These are phyloP conservation scores for Paxillus ammoniavirescens DNA, from an alignment of 768 basidiomycete genomes.

Conservation along the genomic window DNA sequence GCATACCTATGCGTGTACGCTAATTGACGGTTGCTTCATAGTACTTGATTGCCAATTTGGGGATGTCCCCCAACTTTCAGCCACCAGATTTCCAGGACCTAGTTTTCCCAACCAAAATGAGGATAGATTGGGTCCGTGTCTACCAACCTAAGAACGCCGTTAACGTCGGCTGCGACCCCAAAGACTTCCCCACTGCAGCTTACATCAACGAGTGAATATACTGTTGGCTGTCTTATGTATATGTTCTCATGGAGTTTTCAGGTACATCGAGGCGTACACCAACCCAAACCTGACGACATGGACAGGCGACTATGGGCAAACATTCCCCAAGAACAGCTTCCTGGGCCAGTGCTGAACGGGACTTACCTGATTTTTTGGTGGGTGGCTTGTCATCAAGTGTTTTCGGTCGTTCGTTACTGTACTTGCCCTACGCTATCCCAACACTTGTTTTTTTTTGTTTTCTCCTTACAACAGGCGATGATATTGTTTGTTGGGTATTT, in stretches of 20 bases:
- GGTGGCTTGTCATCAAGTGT: constrained; percentile 8
- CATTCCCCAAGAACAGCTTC: constrained; percentile 67
- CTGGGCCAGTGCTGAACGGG: constrained; percentile 52
- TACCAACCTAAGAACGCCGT: constrained; percentile 72
- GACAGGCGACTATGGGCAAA: constrained; percentile 59
- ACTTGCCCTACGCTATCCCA: constrained; percentile 6
- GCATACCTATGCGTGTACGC: neutral
- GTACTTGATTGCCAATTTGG: constrained; percentile 86
- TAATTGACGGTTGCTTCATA: constrained; percentile 25
- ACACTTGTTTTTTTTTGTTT: neutral
- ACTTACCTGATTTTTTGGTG: constrained; percentile 14
- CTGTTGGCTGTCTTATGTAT: neutral
- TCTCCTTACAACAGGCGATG: constrained; percentile 2
- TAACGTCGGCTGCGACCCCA: constrained; percentile 86
- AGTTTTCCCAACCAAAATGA: constrained; percentile 71
- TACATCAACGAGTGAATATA: constrained; percentile 73
- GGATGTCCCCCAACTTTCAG: constrained; percentile 81
- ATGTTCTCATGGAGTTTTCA: constrained; percentile 15
- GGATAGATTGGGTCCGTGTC: constrained; percentile 85
- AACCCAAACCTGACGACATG: constrained; percentile 83
- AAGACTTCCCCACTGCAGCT: constrained; percentile 69
- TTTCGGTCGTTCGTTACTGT: constrained; percentile 20
- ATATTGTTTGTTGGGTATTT: constrained; percentile 10
- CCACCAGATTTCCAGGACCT: constrained; percentile 68
- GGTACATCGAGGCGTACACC: constrained; percentile 69